Conservation (phyloP, 768 basidiomycete genomes). For the Trametes cingulata region DNA sequence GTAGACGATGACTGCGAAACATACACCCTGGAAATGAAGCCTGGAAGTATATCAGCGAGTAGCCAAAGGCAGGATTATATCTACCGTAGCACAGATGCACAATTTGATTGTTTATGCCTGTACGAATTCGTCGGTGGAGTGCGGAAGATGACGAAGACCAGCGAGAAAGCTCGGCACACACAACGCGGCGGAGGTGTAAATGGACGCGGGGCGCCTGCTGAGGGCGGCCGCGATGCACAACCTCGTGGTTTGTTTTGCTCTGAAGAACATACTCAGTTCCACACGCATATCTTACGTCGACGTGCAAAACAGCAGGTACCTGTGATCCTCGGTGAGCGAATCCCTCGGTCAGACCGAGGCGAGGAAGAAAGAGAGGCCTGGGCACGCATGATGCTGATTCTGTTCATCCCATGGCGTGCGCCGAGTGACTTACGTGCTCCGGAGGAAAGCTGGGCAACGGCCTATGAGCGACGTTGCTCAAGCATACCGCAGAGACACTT, state of each 20-base stretch:
- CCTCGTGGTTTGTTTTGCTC: not conserved
- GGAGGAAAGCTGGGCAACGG: not conserved
- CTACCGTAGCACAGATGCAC: not conserved
- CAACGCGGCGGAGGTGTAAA: no score
- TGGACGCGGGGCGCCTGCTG: not conserved
- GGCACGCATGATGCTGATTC: not conserved
- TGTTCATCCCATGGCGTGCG: not conserved
- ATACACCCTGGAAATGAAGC: not conserved
- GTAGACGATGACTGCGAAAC: not conserved
- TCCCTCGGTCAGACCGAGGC: not conserved
- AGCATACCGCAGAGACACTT: not conserved
- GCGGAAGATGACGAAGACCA: no score
- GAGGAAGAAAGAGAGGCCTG: not conserved
- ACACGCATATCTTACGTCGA: not conserved
- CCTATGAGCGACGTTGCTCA: not conserved
- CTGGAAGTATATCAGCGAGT: not conserved
- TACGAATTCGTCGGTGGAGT: slow-evolving; percentile 4
- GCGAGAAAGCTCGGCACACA: no score
- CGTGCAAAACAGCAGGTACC: not conserved
- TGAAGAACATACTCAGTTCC: not conserved
- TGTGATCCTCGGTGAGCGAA: not conserved
- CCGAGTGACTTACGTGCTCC: not conserved
- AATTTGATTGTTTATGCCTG: not conserved
- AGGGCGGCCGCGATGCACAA: not conserved
- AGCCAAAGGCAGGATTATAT: not conserved